These are phyloP conservation scores for Calocybe indica DNA, from an alignment of 768 basidiomycete genomes.

Conservation along the genomic window DNA sequence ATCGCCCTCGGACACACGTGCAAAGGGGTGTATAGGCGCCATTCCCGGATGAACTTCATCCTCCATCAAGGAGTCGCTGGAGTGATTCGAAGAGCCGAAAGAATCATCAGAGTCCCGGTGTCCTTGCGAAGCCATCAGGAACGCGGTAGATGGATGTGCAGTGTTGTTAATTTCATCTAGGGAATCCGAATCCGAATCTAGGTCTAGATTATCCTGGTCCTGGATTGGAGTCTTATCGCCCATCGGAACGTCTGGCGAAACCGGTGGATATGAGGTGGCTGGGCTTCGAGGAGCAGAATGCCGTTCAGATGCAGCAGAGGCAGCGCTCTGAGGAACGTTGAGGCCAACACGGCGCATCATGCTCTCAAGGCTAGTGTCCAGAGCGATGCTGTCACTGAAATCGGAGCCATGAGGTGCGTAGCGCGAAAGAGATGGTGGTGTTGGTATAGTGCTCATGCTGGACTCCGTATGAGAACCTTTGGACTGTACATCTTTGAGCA, in stretches of 20 bases:
- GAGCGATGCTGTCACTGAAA: slow-evolving; percentile 38
- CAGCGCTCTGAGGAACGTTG: slow-evolving; percentile 25
- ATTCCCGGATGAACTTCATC: slow-evolving; percentile 33
- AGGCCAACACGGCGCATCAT: slow-evolving; percentile 63
- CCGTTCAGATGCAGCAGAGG: slow-evolving; percentile 15
- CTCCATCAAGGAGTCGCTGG: slow-evolving; percentile 48
- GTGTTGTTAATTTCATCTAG: slow-evolving; percentile 52
- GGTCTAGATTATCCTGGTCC: slow-evolving; percentile 22
- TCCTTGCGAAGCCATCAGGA: slow-evolving; percentile 52
- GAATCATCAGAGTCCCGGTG: slow-evolving; percentile 37
- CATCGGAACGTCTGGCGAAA: too few species aligned
- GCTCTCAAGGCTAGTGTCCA: slow-evolving; percentile 59
- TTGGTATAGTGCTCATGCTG: slow-evolving; percentile 63
- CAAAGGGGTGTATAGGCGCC: slow-evolving; percentile 59
- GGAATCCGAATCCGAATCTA: slow-evolving; percentile 57
- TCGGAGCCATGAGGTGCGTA: slow-evolving; percentile 46
- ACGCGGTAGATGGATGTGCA: slow-evolving; percentile 64
- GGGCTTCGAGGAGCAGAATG: too few species aligned
- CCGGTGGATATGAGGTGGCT: too few species aligned
- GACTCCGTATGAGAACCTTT: slow-evolving; percentile 43
- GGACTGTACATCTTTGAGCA: slow-evolving; percentile 49
- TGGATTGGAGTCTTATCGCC: not conserved
- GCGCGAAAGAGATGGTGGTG: slow-evolving; percentile 67
- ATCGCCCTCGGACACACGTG: slow-evolving; percentile 41
- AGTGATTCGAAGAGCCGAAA: slow-evolving; percentile 49